Evolutionary conservation across 768 basidiomycete genomes (phyloP).

Genomic region (Russula olivacea): DNA sequence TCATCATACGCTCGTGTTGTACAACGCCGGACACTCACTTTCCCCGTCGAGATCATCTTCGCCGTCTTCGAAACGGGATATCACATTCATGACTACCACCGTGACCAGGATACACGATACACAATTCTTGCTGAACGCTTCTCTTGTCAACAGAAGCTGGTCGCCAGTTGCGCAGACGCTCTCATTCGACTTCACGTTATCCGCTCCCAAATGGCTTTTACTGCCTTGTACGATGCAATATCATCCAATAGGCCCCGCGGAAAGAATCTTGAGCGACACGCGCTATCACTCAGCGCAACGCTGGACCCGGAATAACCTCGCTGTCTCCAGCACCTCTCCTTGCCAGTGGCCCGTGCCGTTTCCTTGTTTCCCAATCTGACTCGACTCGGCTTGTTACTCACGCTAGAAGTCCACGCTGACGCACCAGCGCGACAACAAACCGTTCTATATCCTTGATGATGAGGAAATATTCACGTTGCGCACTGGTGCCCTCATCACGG

Average conservation of each 20-base stretch:
- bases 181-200: conserved; percentile 52
- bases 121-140: conserved; percentile 40
- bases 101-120: too few relatives aligned
- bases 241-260: conserved; percentile 44
- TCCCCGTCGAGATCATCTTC: conserved; percentile 65
- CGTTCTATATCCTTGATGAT: conserved; percentile 29
- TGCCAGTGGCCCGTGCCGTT: conserved; percentile 51
- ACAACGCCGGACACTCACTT: conserved; percentile 6
- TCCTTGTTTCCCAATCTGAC: conserved; percentile 53
- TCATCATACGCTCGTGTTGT: not conserved
- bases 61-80: conserved; percentile 56
- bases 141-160: conserved; percentile 66
- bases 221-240: conserved; percentile 47
- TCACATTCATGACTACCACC: conserved; percentile 34
- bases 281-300: conserved; percentile 50
- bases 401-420: conserved; percentile 37
- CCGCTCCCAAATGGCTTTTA: conserved; percentile 46
- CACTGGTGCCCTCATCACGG: conserved; percentile 43
- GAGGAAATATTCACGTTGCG: conserved; percentile 47
- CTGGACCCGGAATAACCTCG: too few relatives aligned
- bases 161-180: conserved; percentile 57
- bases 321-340: too few relatives aligned
- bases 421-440: conserved; percentile 20
- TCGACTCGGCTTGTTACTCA: conserved; percentile 58
- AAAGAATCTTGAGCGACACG: conserved; percentile 41